Evolutionary conservation across 2,329 filamentous ascomycete genomes (phyloP).

Genomic region (Trichophyton benhamiae): DNA sequence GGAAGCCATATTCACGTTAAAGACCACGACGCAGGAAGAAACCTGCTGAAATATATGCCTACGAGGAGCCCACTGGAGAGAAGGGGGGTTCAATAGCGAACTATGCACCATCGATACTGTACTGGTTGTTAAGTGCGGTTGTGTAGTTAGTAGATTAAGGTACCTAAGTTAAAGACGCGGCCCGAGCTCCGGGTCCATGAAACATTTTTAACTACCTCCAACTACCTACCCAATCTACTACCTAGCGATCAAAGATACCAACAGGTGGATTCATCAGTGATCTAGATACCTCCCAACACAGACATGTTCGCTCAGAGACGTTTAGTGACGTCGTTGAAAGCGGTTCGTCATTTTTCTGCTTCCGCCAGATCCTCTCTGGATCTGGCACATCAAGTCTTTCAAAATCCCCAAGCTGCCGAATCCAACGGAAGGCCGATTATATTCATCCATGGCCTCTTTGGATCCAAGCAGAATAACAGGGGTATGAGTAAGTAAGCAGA

Average conservation of each 20-base stretch:
- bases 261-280: neutral
- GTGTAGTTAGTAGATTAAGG: too few species aligned
- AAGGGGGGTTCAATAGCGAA: neutral
- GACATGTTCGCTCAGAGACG: neutral
- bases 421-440: conserved; percentile 46
- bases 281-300: neutral
- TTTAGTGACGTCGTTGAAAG: neutral
- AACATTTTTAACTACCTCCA: too few species aligned
- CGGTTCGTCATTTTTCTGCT: neutral
- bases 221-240: too few species aligned
- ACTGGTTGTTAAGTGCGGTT: too few species aligned
- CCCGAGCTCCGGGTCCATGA: too few species aligned
- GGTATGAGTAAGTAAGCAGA: conserved; percentile 72
- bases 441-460: conserved; percentile 82
- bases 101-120: too few species aligned
- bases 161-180: too few species aligned
- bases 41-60: neutral
- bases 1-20: neutral
- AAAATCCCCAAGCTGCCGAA: neutral
- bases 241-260: neutral
- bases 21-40: neutral
- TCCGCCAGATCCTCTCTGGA: neutral
- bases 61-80: neutral
- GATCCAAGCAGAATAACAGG: conserved; percentile 80
- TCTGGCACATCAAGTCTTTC: conserved; percentile 8